Evolutionary conservation across 345 rosid genomes (phyloP).

Genomic region (Turnera subulata): DNA sequence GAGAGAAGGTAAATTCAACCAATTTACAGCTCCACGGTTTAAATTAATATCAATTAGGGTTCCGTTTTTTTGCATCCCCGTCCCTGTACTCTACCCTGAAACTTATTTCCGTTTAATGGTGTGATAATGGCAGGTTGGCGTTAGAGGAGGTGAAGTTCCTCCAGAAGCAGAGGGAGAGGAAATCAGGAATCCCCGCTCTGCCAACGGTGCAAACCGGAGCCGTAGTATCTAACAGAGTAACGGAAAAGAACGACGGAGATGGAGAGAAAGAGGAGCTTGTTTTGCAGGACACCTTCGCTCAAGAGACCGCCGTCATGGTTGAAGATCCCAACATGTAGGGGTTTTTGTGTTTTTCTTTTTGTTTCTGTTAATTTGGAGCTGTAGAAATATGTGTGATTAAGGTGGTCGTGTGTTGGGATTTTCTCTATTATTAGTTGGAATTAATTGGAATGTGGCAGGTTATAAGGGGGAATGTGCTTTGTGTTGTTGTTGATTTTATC

Average conservation of each 20-base stretch:
- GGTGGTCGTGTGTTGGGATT: background rate
- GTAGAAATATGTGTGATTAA: too few species aligned
- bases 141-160: conserved; percentile 93
- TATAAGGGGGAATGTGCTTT: too few species aligned
- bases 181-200: conserved; percentile 66
- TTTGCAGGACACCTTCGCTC: conserved; percentile 96
- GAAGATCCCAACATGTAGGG: conserved; percentile 92
- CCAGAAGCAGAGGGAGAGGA: conserved; percentile 92
- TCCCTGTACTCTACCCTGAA: background rate
- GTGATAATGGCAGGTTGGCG: conserved; percentile 40
- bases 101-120: too few species aligned
- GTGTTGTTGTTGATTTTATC: background rate
- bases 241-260: conserved; percentile 65
- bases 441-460: too few species aligned
- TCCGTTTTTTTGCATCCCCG: background rate
- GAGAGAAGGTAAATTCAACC: conserved; percentile 48
- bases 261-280: conserved; percentile 97
- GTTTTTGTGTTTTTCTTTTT: background rate
- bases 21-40: background rate
- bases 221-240: conserved; percentile 26
- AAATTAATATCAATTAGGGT: conserved; percentile 10
- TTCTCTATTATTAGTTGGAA: background rate
- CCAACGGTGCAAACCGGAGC: conserved; percentile 35
- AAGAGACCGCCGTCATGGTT: conserved; percentile 89
- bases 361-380: background rate